Percentiles rank a stretch among this genome's conserved stretches.
These are phyloP conservation scores for Calocera viscosa DNA, from an alignment of 768 basidiomycete genomes.

Conservation along the genomic window DNA sequence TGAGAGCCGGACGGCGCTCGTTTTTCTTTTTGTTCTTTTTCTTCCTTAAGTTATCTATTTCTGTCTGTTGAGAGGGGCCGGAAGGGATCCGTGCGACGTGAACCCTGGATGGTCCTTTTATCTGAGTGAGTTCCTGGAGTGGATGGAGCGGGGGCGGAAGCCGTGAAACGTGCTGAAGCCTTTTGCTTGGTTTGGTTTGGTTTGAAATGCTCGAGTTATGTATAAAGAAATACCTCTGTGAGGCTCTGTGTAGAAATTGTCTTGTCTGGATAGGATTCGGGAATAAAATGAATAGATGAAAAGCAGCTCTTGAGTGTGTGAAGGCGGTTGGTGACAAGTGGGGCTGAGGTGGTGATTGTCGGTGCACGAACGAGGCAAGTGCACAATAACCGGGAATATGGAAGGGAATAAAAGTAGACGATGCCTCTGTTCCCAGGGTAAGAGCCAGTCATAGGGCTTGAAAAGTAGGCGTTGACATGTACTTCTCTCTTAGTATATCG, in stretches of 20 bases:
- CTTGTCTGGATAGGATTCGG: too few relatives aligned
- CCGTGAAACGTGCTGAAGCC: not conserved
- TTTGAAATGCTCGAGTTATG: too few relatives aligned
- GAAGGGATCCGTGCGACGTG: conserved; percentile 5
- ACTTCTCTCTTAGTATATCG: not conserved
- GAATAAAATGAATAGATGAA: too few relatives aligned
- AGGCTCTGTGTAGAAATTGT: too few relatives aligned
- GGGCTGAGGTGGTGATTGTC: too few relatives aligned
- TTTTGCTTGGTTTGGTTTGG: not conserved
- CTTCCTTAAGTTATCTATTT: not conserved
- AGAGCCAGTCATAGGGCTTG: not conserved
- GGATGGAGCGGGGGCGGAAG: not conserved
- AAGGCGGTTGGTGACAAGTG: too few relatives aligned
- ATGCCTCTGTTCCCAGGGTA: not conserved
- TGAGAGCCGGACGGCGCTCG: not conserved
- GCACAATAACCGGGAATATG: too few relatives aligned
- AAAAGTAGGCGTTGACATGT: not conserved
- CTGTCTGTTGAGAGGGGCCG: not conserved
- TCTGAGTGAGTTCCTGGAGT: too few relatives aligned
- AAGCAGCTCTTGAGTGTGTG: too few relatives aligned
- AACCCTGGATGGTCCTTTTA: not conserved
- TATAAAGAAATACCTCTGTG: too few relatives aligned
- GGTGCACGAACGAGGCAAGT: too few relatives aligned
- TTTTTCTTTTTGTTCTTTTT: not conserved
- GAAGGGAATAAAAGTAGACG: too few relatives aligned